These are phyloP conservation scores for Moniliophthora roreri DNA, from an alignment of 1,284 basidiomycete species.

Conservation along the genomic window DNA sequence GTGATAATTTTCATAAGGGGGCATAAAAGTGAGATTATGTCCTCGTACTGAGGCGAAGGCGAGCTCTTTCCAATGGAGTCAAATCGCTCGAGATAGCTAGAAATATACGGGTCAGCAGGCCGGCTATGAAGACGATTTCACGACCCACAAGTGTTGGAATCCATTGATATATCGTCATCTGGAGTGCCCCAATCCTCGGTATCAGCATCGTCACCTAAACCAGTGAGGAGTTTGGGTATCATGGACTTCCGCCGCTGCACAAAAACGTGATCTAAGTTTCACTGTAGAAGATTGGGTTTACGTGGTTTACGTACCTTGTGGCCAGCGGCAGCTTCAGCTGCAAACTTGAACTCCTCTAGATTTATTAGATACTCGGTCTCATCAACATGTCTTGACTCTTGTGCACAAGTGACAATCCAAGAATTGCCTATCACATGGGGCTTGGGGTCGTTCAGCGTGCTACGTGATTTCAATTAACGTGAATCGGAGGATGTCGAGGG, in stretches of 20 bases:
- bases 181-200: constrained; percentile 19
- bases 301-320: constrained; percentile 56
- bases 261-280: constrained; percentile 6
- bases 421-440: constrained; percentile 82
- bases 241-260: constrained; percentile 55
- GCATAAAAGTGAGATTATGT: constrained; percentile 5
- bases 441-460: constrained; percentile 64
- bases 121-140: background rate
- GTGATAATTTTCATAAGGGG: background rate
- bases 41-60: constrained; percentile 44
- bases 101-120: constrained; percentile 8
- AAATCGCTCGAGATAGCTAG: constrained; percentile 44
- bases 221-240: constrained; percentile 59
- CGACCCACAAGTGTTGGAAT: constrained; percentile 47
- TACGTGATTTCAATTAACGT: constrained; percentile 22
- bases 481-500: background rate
- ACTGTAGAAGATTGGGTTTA: background rate
- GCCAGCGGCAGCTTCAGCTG: constrained; percentile 34
- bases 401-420: constrained; percentile 90
- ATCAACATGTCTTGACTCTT: constrained; percentile 62
- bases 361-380: constrained; percentile 73
- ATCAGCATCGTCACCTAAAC: constrained; percentile 22
- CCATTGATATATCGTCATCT: constrained; percentile 39
- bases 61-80: constrained; percentile 57
- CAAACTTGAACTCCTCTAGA: constrained; percentile 65